Evolutionary conservation across 2,329 filamentous ascomycete genomes (phyloP).

Genomic region (Ceratocystis cubensis): DNA sequence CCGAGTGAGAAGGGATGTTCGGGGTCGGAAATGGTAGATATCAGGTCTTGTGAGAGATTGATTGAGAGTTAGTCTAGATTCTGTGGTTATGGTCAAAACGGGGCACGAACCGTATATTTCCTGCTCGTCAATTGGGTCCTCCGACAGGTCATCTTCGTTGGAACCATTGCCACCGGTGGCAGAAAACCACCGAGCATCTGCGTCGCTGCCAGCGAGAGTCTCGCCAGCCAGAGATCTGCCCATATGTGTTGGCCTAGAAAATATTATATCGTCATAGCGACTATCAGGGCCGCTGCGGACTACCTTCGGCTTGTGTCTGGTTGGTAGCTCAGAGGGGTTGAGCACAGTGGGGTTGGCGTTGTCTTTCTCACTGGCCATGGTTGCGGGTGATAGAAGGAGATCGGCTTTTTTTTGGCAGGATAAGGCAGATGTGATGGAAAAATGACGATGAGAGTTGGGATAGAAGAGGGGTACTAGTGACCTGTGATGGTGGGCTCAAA

Average conservation of each 20-base stretch:
- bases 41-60: conserved; percentile 49
- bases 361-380: conserved; percentile 31
- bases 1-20: conserved; percentile 92
- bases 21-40: conserved; percentile 87
- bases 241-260: conserved; percentile 36
- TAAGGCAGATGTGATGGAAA: background rate
- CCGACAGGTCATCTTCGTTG: conserved; percentile 34
- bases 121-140: conserved; percentile 80
- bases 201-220: conserved; percentile 1
- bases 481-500: background rate
- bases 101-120: conserved; percentile 70
- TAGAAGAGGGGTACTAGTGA: background rate
- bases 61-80: background rate
- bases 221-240: conserved; percentile 27
- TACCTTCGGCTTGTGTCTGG: conserved; percentile 43
- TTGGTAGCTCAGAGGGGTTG: conserved; percentile 76
- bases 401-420: background rate
- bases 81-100: background rate
- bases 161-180: conserved; percentile 41
- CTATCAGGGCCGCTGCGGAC: conserved; percentile 37
- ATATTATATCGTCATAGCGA: conserved; percentile 36
- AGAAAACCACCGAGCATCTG: conserved; percentile 22
- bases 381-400: background rate
- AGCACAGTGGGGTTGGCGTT: conserved; percentile 93
- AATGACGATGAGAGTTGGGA: background rate